Evolutionary conservation across 495 filamentous ascomycete genomes (phyloP), one percentile per base, ranked within the genome.

Genomic region (Xylaria flabelliformis): DNA sequence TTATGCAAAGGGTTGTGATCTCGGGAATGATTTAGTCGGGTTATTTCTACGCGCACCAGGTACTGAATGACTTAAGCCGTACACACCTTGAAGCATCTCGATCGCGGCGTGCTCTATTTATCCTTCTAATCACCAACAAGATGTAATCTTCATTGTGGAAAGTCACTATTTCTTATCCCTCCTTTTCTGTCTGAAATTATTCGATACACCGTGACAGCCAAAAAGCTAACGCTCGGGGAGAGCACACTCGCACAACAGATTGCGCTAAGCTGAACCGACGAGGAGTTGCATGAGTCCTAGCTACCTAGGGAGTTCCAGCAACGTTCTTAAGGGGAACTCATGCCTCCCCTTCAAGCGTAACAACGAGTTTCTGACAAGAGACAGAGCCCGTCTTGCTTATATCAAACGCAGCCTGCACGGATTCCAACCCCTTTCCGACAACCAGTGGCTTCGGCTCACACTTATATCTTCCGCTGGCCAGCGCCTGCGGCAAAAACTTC

Each of bases 341-440:
- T 0, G 29, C 34, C 7, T 67, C 21, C 4, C 21, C 50, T 1
- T 29, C 48, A 19, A 79, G 72, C 17, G 63, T 72, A 32, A 79
- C 34, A 21, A 79, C 74, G n/a, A 79, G 19, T 69, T 79, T 79
- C 69, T 71, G 42, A 32, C 70, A 69, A 50, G 77, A 79, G 12
- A 74, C 26, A 2, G 41, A 29, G 32, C 72, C 74, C 6, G 39
- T n/a, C 44, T 74, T 75, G 4, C 71, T 46, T 4, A 68, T 0
- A 56, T 79, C 77, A 1, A 78, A 46, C 15, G 73, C 78, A 7
- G 29, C 62, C 64, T 80, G 76, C 3, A 80, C 41, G 29, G 63
- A 9, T 56, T 78, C 78, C 0, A 80, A 50, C 4, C 78, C 74
- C 26, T 74, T 69, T 7, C 78, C 78, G 15, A 71, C 74, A 26